A percentile compares a stretch with the other conserved stretches of the same genome.
Evolutionary conservation across 306 rosid genomes (phyloP).

Genomic region (Hippophae rhamnoides): DNA sequence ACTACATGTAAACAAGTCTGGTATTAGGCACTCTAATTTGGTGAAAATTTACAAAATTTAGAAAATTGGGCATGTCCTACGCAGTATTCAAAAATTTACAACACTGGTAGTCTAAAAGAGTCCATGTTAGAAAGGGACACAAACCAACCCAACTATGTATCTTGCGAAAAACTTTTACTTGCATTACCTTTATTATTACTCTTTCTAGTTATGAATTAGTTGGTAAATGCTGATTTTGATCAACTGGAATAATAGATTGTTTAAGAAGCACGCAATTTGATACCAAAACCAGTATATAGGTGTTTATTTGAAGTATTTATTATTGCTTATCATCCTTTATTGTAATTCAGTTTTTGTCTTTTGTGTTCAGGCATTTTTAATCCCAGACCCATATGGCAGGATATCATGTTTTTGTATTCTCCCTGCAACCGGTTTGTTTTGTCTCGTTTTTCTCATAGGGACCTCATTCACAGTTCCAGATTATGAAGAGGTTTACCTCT

Average conservation of each 20-base stretch:
- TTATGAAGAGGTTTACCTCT: conserved; percentile 43
- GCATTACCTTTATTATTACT: background rate
- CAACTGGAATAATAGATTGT: background rate
- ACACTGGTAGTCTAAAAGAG: too few relatives aligned
- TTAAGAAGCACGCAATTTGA: background rate
- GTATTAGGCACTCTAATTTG: too few relatives aligned
- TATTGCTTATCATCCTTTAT: background rate
- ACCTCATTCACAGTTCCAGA: conserved; percentile 28
- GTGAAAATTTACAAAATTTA: too few relatives aligned
- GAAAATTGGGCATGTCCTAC: too few relatives aligned
- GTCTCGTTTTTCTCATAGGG: conserved; percentile 29
- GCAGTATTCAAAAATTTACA: too few relatives aligned
- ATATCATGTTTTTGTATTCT: conserved; percentile 38
- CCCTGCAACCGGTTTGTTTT: conserved; percentile 43
- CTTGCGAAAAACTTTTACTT: too few relatives aligned
- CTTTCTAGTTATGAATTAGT: background rate
- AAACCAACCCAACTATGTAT: too few relatives aligned
- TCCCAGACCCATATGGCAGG: conserved; percentile 31
- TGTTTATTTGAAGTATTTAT: background rate
- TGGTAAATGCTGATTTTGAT: background rate
- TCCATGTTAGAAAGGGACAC: too few relatives aligned
- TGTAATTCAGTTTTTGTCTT: background rate
- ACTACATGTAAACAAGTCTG: too few relatives aligned
- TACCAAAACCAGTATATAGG: too few relatives aligned
- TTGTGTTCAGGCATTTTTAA: conserved; percentile 28